These are phyloP conservation scores for Xylaria polymorpha DNA, from an alignment of 2,329 filamentous ascomycete species.

Conservation along the genomic window DNA sequence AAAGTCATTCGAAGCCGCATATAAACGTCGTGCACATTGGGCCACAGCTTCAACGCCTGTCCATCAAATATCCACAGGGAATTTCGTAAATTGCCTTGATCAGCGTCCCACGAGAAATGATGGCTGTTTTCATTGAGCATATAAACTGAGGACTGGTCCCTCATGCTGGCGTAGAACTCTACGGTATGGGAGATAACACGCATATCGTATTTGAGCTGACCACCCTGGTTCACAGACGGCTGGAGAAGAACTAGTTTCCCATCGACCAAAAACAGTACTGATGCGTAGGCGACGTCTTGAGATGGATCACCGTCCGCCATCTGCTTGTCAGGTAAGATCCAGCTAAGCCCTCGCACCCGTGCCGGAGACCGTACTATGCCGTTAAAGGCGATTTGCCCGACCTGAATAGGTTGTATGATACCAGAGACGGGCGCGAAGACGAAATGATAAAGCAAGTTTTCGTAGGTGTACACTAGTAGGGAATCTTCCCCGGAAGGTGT, in stretches of 20 bases:
- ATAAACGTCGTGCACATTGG: constrained; percentile 87
- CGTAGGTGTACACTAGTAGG: constrained; percentile 94
- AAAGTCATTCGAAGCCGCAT: constrained; percentile 73
- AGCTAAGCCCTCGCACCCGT: constrained; percentile 91
- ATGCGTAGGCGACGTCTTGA: constrained; percentile 92
- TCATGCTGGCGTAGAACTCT: constrained; percentile 93
- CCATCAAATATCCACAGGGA: constrained; percentile 97
- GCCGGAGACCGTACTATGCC: constrained; percentile 95
- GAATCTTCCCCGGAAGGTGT: constrained; percentile 93
- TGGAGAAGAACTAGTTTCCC: constrained; percentile 94
- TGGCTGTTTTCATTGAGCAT: constrained; percentile 42
- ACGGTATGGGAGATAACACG: constrained; percentile 94
- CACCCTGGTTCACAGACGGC: constrained; percentile 83
- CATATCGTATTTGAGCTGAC: constrained; percentile 97
- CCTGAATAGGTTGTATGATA: constrained; percentile 82
- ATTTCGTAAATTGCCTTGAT: constrained; percentile 72
- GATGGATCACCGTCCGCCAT: constrained; percentile 91
- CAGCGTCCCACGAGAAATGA: constrained; percentile 49
- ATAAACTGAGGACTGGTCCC: constrained; percentile 75
- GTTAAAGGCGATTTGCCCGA: constrained; percentile 98
- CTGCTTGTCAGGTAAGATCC: constrained; percentile 93
- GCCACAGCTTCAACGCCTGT: constrained; percentile 85
- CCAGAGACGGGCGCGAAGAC: constrained; percentile 81
- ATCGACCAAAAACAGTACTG: constrained; percentile 95
- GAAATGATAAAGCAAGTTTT: constrained; percentile 95